Percentiles rank a stretch among this genome's conserved stretches.
Evolutionary conservation across 1,139 yeast genomes (phyloP).

Genomic region (Suhomyces bribrorum): DNA sequence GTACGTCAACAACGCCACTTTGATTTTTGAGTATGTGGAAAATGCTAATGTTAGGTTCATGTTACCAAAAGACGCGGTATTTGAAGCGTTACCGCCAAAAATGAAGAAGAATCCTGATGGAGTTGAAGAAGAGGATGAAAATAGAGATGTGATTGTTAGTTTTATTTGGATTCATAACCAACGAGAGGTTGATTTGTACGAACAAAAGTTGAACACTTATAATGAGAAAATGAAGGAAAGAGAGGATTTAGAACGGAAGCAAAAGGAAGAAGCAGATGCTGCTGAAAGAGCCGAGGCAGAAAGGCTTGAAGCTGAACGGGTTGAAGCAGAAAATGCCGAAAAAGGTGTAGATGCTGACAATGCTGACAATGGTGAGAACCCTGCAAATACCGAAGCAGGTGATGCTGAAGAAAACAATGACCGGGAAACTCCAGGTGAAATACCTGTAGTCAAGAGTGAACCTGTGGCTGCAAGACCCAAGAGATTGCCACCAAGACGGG

Average conservation of each 20-base stretch:
- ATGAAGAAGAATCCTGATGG: slow-evolving; percentile 18
- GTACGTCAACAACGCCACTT: slow-evolving; percentile 65
- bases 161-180: slow-evolving; percentile 61
- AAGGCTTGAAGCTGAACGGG: slow-evolving; percentile 20
- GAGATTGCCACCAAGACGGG: slow-evolving; percentile 24
- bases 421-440: no score
- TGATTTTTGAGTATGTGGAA: slow-evolving; percentile 84
- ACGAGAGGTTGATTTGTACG: slow-evolving; percentile 50
- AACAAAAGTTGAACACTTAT: slow-evolving; percentile 35
- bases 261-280: slow-evolving; percentile 24
- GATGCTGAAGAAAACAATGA: slow-evolving; percentile 12
- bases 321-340: slow-evolving; percentile 19
- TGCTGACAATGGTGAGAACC: slow-evolving; percentile 5
- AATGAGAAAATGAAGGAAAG: slow-evolving; percentile 16
- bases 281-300: slow-evolving; percentile 19
- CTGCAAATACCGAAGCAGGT: slow-evolving; percentile 14
- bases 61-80: slow-evolving; percentile 73
- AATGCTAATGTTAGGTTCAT: slow-evolving; percentile 72
- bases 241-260: slow-evolving; percentile 25
- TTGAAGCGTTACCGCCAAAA: slow-evolving; percentile 54
- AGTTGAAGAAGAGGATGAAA: slow-evolving; percentile 28
- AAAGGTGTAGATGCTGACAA: slow-evolving; percentile 3
- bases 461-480: slow-evolving; percentile 13
- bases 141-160: slow-evolving; percentile 60
- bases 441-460: slow-evolving; percentile 6